Conservation (phyloP, 768 basidiomycete species). For the Inosperma sp. region DNA sequence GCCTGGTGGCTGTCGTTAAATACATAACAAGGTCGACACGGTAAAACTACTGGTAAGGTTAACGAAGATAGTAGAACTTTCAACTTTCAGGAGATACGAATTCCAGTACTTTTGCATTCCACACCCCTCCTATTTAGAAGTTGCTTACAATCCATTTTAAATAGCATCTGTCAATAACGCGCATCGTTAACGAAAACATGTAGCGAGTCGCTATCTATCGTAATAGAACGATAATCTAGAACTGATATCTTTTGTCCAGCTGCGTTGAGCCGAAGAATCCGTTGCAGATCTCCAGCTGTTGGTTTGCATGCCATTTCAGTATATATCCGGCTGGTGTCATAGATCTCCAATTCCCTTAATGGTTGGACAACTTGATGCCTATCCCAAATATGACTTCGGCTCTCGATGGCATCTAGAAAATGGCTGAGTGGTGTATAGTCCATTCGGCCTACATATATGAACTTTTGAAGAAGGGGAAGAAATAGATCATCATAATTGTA, state of each 20-base stretch:
- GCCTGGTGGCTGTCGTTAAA: slow-evolving; percentile 62
- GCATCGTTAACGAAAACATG: no score
- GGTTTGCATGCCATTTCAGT: neutral
- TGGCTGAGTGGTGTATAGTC: neutral
- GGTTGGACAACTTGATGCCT: neutral
- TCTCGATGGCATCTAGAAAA: neutral
- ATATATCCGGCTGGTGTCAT: neutral
- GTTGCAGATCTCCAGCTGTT: neutral
- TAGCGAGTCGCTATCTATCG: no score
- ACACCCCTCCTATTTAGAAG: no score
- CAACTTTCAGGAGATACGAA: no score
- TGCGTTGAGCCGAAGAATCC: neutral
- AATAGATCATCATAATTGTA: no score
- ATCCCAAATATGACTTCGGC: neutral
- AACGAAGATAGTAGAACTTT: no score
- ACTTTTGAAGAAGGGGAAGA: neutral
- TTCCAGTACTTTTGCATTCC: no score
- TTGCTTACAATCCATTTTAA: no score
- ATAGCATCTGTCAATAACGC: no score
- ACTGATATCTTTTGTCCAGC: neutral
- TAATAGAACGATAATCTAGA: neutral
- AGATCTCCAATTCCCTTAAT: no score
- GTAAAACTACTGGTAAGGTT: slow-evolving; percentile 79
- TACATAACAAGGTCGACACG: slow-evolving; percentile 58
- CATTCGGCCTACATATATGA: neutral